These are phyloP conservation scores for Hyaloperonospora arabidopsidis DNA, from an alignment of 352 stramenopile genomes.

Conservation along the genomic window DNA sequence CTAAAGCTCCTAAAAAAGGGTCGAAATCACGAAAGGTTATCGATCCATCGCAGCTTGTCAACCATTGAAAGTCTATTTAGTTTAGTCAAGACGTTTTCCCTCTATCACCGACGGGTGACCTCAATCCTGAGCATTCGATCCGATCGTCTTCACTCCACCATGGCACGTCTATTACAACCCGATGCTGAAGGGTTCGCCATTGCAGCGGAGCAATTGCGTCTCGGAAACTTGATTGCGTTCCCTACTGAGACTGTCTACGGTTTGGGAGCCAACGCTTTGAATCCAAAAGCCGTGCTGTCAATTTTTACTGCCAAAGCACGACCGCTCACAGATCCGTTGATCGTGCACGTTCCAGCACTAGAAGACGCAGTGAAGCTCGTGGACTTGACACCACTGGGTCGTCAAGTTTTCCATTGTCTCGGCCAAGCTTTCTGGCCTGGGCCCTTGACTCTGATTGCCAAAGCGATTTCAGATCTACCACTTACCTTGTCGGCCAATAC, in stretches of 20 bases:
- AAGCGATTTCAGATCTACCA: conserved; percentile 82
- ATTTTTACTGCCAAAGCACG: conserved; percentile 95
- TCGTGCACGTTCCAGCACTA: conserved; percentile 93
- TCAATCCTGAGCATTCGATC: conserved; percentile 10
- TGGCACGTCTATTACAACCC: conserved; percentile 41
- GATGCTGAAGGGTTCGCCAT: conserved; percentile 38
- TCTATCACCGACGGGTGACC: conserved; percentile 8
- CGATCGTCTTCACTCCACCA: conserved; percentile 13
- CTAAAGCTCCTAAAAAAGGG: no score
- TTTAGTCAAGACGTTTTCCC: conserved; percentile 12
- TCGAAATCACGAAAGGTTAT: no score
- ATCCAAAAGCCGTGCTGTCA: conserved; percentile 87
- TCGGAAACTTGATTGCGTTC: conserved; percentile 88
- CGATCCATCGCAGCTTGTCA: no score
- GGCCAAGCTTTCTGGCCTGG: conserved; percentile 93
- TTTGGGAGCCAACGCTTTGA: conserved; percentile 94
- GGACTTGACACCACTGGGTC: conserved; percentile 58
- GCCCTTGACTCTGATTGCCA: conserved; percentile 94
- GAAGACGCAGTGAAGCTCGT: conserved; percentile 86
- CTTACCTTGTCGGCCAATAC: conserved; percentile 88
- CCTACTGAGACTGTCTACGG: conserved; percentile 99
- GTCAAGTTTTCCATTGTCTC: conserved; percentile 75
- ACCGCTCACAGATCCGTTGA: conserved; percentile 95
- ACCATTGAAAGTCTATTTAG: not conserved
- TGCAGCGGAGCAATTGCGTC: conserved; percentile 59